These are phyloP conservation scores for Clonostachys chloroleuca DNA, from an alignment of 2,329 filamentous ascomycete species.

Conservation along the genomic window DNA sequence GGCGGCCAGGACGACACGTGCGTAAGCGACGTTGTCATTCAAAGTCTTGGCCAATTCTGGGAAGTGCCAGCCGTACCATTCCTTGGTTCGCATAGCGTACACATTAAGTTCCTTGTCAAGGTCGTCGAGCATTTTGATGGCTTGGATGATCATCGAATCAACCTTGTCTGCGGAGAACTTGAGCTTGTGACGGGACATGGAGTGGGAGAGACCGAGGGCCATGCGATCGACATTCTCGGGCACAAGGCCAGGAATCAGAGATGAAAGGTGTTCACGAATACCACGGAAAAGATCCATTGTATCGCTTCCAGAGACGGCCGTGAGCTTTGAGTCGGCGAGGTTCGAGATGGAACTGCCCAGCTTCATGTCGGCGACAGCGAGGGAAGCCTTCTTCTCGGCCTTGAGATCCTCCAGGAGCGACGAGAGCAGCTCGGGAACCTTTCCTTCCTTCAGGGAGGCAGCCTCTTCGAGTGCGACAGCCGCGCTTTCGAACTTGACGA, in stretches of 20 bases:
- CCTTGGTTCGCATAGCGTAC: constrained; percentile 98
- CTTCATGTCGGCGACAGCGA: constrained; percentile 92
- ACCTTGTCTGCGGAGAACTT: constrained; percentile 99
- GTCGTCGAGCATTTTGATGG: constrained; percentile 89
- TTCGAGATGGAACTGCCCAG: constrained; percentile 90
- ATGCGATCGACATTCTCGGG: constrained; percentile 88
- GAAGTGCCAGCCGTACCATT: constrained; percentile 99
- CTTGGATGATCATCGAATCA: constrained; percentile 99
- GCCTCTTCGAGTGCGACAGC: constrained; percentile 88
- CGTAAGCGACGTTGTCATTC: constrained; percentile 94
- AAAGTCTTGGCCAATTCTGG: constrained; percentile 96
- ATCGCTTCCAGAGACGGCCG: constrained; percentile 62
- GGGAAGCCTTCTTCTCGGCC: constrained; percentile 93
- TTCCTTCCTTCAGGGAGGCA: constrained; percentile 83
- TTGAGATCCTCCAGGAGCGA: constrained; percentile 84
- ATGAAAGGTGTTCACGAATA: constrained; percentile 85
- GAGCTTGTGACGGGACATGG: constrained; percentile 92
- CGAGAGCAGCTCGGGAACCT: constrained; percentile 84
- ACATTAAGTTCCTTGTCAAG: constrained; percentile 98
- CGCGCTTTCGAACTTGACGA: constrained; percentile 95
- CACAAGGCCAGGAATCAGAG: constrained; percentile 83
- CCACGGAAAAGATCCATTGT: constrained; percentile 84
- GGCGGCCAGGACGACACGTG: constrained; percentile 81
- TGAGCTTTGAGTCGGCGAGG: constrained; percentile 81
- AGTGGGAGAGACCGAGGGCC: constrained; percentile 94